Evolutionary conservation across 768 basidiomycete genomes (phyloP).

Genomic region (Neoboletus brunneissimus): DNA sequence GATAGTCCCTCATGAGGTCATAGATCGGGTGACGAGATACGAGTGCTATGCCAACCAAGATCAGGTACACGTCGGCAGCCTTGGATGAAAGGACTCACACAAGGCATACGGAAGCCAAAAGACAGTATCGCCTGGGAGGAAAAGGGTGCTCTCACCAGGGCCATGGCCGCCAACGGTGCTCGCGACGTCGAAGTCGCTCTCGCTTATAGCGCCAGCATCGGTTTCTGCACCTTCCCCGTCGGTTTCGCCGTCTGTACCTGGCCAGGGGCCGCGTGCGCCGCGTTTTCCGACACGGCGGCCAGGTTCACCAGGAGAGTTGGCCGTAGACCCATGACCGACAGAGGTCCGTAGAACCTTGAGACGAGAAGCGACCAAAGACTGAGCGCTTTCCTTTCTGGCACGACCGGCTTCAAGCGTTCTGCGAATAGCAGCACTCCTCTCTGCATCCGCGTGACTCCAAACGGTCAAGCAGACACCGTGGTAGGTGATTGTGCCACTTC

Average conservation of each 20-base stretch:
- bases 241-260: slow-evolving; percentile 63
- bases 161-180: slow-evolving; percentile 73
- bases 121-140: slow-evolving; percentile 84
- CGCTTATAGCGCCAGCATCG: slow-evolving; percentile 72
- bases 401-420: slow-evolving; percentile 77
- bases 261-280: slow-evolving; percentile 68
- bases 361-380: slow-evolving; percentile 65
- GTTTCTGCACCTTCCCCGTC: slow-evolving; percentile 71
- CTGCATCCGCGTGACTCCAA: slow-evolving; percentile 93
- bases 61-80: slow-evolving; percentile 6
- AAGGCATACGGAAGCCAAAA: slow-evolving; percentile 95
- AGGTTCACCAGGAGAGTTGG: slow-evolving; percentile 49
- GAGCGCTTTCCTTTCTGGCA: slow-evolving; percentile 75
- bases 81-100: slow-evolving; percentile 48
- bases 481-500: slow-evolving; percentile 55
- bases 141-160: slow-evolving; percentile 84
- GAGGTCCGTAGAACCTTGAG: slow-evolving; percentile 64
- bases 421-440: slow-evolving; percentile 80
- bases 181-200: slow-evolving; percentile 83
- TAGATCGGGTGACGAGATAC: slow-evolving; percentile 93
- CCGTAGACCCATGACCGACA: slow-evolving; percentile 38
- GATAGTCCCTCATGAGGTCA: slow-evolving; percentile 91
- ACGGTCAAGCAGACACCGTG: slow-evolving; percentile 92
- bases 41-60: slow-evolving; percentile 48
- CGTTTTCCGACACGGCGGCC: slow-evolving; percentile 58